A percentile compares a stretch with the other conserved stretches of the same genome.
Evolutionary conservation across 495 filamentous ascomycete genomes (phyloP).

Genomic region (Daldinia grandis): DNA sequence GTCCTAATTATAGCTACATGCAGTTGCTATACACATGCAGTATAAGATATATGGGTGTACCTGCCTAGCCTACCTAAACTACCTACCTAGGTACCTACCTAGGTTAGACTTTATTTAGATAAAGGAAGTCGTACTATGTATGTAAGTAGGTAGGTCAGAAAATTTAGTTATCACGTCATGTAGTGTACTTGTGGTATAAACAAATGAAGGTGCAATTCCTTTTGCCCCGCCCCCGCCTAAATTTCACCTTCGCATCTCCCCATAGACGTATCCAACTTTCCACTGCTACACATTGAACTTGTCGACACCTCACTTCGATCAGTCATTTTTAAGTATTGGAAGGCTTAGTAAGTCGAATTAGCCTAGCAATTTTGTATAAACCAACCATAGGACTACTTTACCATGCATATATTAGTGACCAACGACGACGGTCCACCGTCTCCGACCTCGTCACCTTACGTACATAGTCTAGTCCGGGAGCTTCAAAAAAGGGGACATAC

Average conservation of each 20-base stretch:
- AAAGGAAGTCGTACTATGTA: neutral
- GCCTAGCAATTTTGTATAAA: neutral
- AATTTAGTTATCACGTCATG: constrained; percentile 34
- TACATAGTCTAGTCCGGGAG: constrained; percentile 81
- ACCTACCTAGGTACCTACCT: too few relatives aligned
- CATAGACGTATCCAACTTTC: constrained; percentile 7
- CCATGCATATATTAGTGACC: constrained; percentile 57
- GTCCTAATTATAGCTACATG: neutral
- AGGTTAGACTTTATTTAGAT: neutral
- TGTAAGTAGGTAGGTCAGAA: too few relatives aligned
- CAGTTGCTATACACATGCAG: neutral
- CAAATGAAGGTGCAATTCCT: constrained; percentile 14
- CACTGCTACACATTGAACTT: neutral
- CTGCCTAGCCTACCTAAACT: neutral
- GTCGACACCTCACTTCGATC: neutral
- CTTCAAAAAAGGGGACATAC: constrained; percentile 81
- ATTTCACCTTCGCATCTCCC: constrained; percentile 16
- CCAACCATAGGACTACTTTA: neutral
- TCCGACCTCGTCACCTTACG: constrained; percentile 87
- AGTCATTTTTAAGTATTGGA: neutral
- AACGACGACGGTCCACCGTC: constrained; percentile 98
- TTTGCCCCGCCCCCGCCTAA: constrained; percentile 41
- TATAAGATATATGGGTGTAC: neutral
- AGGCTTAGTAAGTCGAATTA: constrained; percentile 15
- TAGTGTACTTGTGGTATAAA: constrained; percentile 4